phyloP scores from a whole-genome alignment of 1,139 yeast genomes.

The Magnusiomyces magnusii region DNA sequence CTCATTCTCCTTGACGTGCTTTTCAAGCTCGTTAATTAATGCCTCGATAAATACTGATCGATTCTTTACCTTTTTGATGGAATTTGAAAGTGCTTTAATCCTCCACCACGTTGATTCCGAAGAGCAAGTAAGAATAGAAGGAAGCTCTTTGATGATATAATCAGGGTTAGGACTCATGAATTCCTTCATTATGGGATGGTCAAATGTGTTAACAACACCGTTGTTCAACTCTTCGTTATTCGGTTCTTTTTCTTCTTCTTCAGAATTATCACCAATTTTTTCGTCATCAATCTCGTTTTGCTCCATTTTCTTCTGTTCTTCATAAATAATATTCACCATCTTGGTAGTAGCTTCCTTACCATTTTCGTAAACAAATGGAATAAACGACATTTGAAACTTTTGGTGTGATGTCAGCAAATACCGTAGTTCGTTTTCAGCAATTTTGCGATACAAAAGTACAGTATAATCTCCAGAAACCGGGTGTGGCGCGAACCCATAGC shows the following conservation, averaged over 20 bases:
- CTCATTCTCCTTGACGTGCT: background rate
- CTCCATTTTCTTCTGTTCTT: background rate
- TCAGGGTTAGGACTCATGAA: background rate
- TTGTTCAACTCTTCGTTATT: background rate
- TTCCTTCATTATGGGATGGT: background rate
- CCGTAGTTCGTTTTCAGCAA: background rate
- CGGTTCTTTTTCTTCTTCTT: background rate
- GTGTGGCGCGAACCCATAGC: background rate
- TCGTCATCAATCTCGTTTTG: background rate
- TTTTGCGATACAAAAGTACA: background rate
- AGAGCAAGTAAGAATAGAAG: background rate
- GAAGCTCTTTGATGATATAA: background rate
- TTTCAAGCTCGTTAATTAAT: slow-evolving; percentile 1
- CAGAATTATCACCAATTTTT: background rate
- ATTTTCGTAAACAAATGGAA: background rate
- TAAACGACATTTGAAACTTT: background rate
- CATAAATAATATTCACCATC: background rate
- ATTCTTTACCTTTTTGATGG: background rate
- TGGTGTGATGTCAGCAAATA: background rate
- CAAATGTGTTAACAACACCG: too few relatives aligned
- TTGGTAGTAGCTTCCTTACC: background rate
- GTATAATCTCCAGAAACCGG: background rate
- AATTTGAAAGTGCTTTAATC: slow-evolving; percentile 3
- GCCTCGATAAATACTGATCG: background rate
- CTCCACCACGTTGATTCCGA: slow-evolving; percentile 4